Percentiles rank a stretch among this genome's conserved stretches.
Evolutionary conservation across 2,329 filamentous ascomycete species (phyloP).

Genomic region (Teratosphaeria nubilosa): DNA sequence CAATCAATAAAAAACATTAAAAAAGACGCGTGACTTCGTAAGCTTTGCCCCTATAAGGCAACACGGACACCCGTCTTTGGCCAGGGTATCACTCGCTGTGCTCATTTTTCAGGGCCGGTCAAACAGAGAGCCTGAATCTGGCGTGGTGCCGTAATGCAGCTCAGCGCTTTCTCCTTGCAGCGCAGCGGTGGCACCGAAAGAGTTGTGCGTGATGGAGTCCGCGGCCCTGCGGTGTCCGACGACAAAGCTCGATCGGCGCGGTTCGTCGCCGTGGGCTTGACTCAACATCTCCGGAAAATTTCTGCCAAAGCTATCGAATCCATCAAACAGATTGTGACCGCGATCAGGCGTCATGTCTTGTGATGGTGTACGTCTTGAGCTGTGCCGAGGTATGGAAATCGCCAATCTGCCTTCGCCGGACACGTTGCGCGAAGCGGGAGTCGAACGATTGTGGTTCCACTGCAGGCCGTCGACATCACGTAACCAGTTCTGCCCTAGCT

Average conservation of each 20-base stretch:
- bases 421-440: neutral
- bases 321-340: conserved; percentile 13
- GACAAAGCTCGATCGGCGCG: conserved; percentile 8
- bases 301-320: conserved; percentile 14
- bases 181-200: conserved; percentile 18
- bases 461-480: conserved; percentile 17
- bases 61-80: neutral
- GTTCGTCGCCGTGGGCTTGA: conserved; percentile 1
- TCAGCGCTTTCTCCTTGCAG: conserved; percentile 12
- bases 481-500: conserved; percentile 17
- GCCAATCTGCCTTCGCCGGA: neutral
- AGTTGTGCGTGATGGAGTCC: conserved; percentile 22
- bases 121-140: neutral
- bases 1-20: neutral
- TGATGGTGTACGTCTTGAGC: conserved; percentile 15
- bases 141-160: conserved; percentile 1
- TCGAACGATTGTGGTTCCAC: conserved; percentile 14
- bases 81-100: neutral
- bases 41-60: neutral
- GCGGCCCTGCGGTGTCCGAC: conserved; percentile 17
- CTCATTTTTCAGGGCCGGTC: neutral
- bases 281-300: neutral
- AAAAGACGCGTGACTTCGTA: neutral
- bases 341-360: conserved; percentile 6
- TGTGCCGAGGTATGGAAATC: conserved; percentile 13